Conservation (phyloP, 2,329 filamentous ascomycete genomes). For the Pseudogymnoascus sp. region DNA sequence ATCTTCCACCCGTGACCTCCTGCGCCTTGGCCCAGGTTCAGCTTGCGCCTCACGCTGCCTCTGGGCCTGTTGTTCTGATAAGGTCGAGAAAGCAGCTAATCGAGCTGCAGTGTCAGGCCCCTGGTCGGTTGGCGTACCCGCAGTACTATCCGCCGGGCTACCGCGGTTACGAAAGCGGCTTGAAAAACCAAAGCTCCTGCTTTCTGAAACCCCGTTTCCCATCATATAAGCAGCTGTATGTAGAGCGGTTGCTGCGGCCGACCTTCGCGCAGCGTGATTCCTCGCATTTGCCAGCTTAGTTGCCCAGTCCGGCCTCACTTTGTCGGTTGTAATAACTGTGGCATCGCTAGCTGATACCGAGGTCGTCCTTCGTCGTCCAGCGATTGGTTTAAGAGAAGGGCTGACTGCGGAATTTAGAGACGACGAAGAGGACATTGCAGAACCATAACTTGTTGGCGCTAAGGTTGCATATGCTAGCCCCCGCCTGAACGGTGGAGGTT, state of each 20-base stretch:
- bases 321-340: conserved; percentile 85
- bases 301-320: conserved; percentile 87
- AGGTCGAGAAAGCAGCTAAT: conserved; percentile 12
- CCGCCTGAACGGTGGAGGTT: conserved; percentile 77
- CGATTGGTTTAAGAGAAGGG: conserved; percentile 16
- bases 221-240: conserved; percentile 94
- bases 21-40: conserved; percentile 22
- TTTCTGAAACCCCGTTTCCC: conserved; percentile 39
- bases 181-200: conserved; percentile 24
- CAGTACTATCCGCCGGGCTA: conserved; percentile 26
- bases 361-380: conserved; percentile 48
- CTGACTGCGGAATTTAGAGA: conserved; percentile 54
- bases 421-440: conserved; percentile 80
- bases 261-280: conserved; percentile 73
- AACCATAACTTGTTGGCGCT: conserved; percentile 42
- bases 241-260: conserved; percentile 85
- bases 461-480: conserved; percentile 63
- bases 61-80: conserved; percentile 6
- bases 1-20: conserved; percentile 66
- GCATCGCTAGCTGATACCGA: conserved; percentile 76
- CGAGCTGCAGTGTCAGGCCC: conserved; percentile 14
- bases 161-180: conserved; percentile 24
- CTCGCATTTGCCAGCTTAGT: conserved; percentile 79
- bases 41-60: conserved; percentile 18
- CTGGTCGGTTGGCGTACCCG: conserved; percentile 21